phyloP scores from a whole-genome alignment of 2,329 filamentous ascomycete genomes.

The Fusarium agapanthi region DNA sequence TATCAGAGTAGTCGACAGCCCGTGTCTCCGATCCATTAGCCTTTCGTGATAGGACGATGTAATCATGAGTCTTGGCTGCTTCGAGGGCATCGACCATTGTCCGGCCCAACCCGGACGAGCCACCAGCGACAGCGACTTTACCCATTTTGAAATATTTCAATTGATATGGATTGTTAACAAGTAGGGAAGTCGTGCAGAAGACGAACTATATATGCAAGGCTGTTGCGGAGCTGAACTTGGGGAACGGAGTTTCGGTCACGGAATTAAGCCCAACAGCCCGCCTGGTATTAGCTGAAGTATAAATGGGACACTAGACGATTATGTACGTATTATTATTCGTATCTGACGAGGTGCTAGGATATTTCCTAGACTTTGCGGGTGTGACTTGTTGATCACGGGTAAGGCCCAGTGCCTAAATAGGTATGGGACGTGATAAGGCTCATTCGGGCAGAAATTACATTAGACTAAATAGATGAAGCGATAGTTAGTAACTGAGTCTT shows the following conservation, averaged over 20 bases:
- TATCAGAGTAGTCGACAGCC: not conserved
- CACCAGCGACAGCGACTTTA: not conserved
- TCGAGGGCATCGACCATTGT: not conserved
- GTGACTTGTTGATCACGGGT: accelerated
- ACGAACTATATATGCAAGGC: not conserved
- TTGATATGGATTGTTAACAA: not conserved
- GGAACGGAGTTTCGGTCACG: not conserved
- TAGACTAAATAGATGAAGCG: accelerated
- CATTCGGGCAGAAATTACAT: not conserved
- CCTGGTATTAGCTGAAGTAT: not conserved
- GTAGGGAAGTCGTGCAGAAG: not conserved
- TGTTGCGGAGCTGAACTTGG: not conserved
- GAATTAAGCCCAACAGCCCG: not conserved
- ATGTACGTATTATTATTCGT: too few species aligned
- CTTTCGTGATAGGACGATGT: not conserved
- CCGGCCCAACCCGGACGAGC: not conserved
- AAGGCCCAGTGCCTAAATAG: not conserved
- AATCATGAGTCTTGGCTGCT: not conserved
- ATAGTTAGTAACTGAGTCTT: accelerated
- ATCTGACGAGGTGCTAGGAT: accelerated
- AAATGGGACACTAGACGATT: not conserved
- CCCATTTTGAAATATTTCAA: not conserved
- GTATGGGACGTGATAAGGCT: not conserved
- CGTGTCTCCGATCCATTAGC: not conserved
- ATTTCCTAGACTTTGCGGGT: accelerated